Evolutionary conservation across 1,139 yeast genomes (phyloP), one percentile per base, ranked within the genome.

Genomic region (Kodamaea sp.): DNA sequence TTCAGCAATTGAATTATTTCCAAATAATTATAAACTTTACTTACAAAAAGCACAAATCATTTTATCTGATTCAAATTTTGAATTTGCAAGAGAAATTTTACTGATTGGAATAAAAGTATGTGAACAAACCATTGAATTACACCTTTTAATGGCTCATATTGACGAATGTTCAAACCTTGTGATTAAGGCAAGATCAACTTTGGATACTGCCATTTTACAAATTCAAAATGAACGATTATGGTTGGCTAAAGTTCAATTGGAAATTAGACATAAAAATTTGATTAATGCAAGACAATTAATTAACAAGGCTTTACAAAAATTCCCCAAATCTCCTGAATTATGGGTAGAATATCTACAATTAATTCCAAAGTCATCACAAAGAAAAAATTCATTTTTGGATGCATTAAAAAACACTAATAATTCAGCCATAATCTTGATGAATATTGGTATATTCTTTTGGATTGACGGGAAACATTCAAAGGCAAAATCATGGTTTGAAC

Each of bases 401-500:
- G 96, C 97, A 0, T 67, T 92, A 41, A 75, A 73, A 43, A 72
- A 70, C 7, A 84, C 95, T 0, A 67, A 75, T 36, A 84, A 84
- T 46, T 70, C 83, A 36, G 70, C 83, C 0, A 49, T 70, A 26
- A 75, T 90, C 1, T 63, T 90, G 22, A 49, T 79, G 23, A 70
- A 78, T 1, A 81, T 87, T 35, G 97, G 94, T 0, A 63, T 73
- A 6, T 77, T 78, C 45, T 81, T 88, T 49, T 85, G 85, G 84
- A 53, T 64, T 2, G 86, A 79, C 27, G 83, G 85, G 0, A 86
- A 85, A 49, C 61, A 70, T 30, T 61, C 73, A 2, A 82, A 81
- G 48, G 89, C 95, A 0, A 67, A 69, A 41, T 71, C 80, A 10
- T 90, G 96, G 92, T 77, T 89, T 47, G 83, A 83, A 34, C 71